Conservation (phyloP, 345 rosid species). For the Dimocarpus longan region DNA sequence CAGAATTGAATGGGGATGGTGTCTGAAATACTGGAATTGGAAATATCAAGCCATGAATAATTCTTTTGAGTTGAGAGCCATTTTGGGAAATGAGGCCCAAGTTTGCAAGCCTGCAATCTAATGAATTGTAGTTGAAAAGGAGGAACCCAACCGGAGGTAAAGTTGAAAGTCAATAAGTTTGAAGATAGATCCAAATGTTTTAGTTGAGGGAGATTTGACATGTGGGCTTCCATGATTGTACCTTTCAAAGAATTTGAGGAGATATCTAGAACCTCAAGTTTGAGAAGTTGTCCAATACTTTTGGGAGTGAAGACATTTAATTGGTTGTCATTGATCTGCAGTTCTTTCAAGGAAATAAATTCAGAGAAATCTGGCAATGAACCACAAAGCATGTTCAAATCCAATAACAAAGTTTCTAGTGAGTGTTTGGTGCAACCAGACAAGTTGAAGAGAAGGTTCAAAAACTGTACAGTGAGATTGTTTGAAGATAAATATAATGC, state of each 20-base stretch:
- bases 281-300: neutral
- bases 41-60: neutral
- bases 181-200: neutral
- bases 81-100: neutral
- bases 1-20: neutral
- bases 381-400: too few relatives aligned
- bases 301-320: neutral
- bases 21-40: neutral
- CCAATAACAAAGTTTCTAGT: too few relatives aligned
- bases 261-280: neutral
- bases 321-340: rapidly evolving
- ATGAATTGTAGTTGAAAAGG: neutral
- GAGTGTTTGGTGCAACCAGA: too few relatives aligned
- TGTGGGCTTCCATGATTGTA: neutral
- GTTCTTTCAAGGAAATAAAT: too few relatives aligned
- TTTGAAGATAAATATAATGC: too few relatives aligned
- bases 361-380: too few relatives aligned
- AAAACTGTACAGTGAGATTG: too few relatives aligned
- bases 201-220: neutral
- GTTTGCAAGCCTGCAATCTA: neutral
- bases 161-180: neutral
- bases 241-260: neutral
- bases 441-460: too few relatives aligned
- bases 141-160: neutral
- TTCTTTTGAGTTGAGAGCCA: neutral